Conservation (phyloP, 2,329 filamentous ascomycete species). For the Fusarium sulawesiense region DNA sequence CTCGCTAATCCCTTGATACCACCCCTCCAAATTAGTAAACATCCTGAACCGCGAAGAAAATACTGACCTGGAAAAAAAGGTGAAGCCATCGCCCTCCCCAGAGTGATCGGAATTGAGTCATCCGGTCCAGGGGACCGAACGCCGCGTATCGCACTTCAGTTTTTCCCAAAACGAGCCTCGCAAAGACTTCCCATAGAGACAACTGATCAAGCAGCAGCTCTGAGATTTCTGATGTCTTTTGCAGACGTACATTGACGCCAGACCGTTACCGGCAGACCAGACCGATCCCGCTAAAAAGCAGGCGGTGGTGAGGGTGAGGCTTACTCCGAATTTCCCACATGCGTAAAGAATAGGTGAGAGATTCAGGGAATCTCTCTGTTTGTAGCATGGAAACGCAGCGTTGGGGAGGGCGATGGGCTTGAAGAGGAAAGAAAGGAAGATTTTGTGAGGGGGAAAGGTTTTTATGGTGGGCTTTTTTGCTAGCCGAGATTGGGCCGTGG, state of each 20-base stretch:
- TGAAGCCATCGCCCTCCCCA: constrained; percentile 77
- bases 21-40: constrained; percentile 42
- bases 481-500: constrained; percentile 25
- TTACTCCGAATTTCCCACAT: constrained; percentile 99
- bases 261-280: constrained; percentile 85
- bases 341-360: constrained; percentile 55
- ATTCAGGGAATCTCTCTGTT: constrained; percentile 63
- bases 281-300: constrained; percentile 21
- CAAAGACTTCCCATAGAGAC: constrained; percentile 88
- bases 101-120: constrained; percentile 95
- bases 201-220: constrained; percentile 50
- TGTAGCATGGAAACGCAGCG: constrained; percentile 97
- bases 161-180: constrained; percentile 79
- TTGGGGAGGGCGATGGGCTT: constrained; percentile 80
- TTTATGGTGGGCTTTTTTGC: constrained; percentile 16
- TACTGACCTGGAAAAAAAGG: constrained; percentile 48
- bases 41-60: constrained; percentile 33
- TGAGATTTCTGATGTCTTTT: constrained; percentile 95
- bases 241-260: constrained; percentile 84
- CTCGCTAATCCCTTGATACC: not conserved
- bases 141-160: constrained; percentile 98
- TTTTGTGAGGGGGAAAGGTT: constrained; percentile 56
- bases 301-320: constrained; percentile 69
- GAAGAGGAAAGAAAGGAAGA: constrained; percentile 8
- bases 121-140: constrained; percentile 59